phyloP scores from a whole-genome alignment of 116 monocot species.

The Zostera marina region DNA sequence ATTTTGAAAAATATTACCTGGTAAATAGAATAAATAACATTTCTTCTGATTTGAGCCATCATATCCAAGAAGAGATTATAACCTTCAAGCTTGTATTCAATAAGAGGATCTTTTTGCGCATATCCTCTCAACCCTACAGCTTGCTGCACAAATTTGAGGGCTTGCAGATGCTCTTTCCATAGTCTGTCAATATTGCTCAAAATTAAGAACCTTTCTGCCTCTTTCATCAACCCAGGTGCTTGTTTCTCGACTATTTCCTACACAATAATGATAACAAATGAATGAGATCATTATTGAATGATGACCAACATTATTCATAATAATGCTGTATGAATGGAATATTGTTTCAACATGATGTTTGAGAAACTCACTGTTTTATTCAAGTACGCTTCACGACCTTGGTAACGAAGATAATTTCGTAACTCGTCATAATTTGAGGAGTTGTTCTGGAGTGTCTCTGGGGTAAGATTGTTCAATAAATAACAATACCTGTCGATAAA shows the following conservation, averaged over 20 bases:
- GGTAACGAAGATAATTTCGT: conserved; percentile 50
- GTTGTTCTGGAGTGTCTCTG: conserved; percentile 49
- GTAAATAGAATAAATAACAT: conserved; percentile 91
- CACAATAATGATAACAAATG: conserved; percentile 5
- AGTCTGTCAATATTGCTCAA: conserved; percentile 89
- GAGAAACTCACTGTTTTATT: conserved; percentile 51
- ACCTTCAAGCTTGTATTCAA: conserved; percentile 94
- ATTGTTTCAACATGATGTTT: neutral
- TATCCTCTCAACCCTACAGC: conserved; percentile 86
- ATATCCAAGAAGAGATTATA: conserved; percentile 94
- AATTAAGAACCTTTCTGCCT: conserved; percentile 80
- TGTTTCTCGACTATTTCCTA: conserved; percentile 89
- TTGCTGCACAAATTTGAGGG: conserved; percentile 88
- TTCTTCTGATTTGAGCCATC: conserved; percentile 95
- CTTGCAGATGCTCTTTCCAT: conserved; percentile 96
- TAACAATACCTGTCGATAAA: conserved; percentile 58
- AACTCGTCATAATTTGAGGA: conserved; percentile 58
- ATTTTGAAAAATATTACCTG: conserved; percentile 29
- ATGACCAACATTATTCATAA: neutral
- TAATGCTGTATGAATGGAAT: neutral
- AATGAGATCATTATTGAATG: neutral
- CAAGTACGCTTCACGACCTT: conserved; percentile 87
- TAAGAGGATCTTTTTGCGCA: conserved; percentile 89
- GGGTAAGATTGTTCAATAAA: conserved; percentile 69
- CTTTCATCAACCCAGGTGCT: conserved; percentile 84